phyloP scores from a whole-genome alignment of 2,329 filamentous ascomycete genomes.

The Monilinia vaccinii-corymbosi region DNA sequence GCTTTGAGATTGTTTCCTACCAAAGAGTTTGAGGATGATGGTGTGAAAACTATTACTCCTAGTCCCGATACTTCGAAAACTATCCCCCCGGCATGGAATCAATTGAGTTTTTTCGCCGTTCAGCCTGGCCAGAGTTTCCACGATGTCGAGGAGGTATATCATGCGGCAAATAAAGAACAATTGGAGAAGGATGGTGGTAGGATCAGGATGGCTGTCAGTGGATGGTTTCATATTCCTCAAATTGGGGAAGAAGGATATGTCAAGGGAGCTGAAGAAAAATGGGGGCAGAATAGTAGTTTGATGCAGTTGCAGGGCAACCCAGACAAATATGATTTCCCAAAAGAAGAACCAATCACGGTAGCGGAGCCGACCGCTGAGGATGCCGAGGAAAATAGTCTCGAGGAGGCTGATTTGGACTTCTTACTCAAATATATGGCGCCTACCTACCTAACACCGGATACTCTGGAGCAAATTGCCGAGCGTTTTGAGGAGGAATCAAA shows the following conservation, averaged over 20 bases:
- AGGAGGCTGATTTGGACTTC: slow-evolving; percentile 78
- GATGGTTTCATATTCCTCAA: slow-evolving; percentile 98
- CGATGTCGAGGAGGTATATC: slow-evolving; percentile 96
- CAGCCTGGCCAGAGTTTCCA: slow-evolving; percentile 99
- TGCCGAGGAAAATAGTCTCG: slow-evolving; percentile 49
- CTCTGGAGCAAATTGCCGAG: slow-evolving; percentile 70
- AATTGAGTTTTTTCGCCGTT: slow-evolving; percentile 95
- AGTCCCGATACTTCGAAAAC: slow-evolving; percentile 67
- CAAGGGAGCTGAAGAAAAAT: slow-evolving; percentile 76
- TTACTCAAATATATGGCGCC: slow-evolving; percentile 84
- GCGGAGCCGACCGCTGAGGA: slow-evolving; percentile 21
- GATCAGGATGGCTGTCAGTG: slow-evolving; percentile 94
- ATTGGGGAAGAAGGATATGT: slow-evolving; percentile 87
- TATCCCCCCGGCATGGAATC: slow-evolving; percentile 94
- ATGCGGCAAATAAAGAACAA: slow-evolving; percentile 49
- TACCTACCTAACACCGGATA: slow-evolving; percentile 85
- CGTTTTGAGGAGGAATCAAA: slow-evolving; percentile 77
- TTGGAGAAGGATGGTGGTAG: slow-evolving; percentile 62
- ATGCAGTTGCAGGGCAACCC: slow-evolving; percentile 89
- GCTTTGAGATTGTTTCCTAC: slow-evolving; percentile 80
- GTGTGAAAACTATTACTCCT: slow-evolving; percentile 70
- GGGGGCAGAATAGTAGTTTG: slow-evolving; percentile 81
- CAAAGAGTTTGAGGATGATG: slow-evolving; percentile 53
- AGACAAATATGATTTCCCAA: slow-evolving; percentile 79
- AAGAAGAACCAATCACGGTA: slow-evolving; percentile 45